A percentile compares a stretch with the other conserved stretches of the same genome.
Conservation (phyloP, 306 rosid genomes). For the Prunus armeniaca region DNA sequence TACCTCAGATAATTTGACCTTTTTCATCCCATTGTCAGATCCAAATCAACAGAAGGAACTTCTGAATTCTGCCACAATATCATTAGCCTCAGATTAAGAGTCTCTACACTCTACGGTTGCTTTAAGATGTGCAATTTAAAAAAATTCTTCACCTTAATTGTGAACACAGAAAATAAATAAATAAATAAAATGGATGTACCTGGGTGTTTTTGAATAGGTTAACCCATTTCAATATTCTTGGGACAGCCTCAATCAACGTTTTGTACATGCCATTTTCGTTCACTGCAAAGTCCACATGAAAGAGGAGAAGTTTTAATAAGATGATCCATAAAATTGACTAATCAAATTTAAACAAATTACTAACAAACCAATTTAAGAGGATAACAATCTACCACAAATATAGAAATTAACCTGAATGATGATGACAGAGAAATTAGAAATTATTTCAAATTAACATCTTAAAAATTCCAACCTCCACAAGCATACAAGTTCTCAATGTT, state of each 20-base stretch:
- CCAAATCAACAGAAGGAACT: constrained; percentile 60
- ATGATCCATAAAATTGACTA: constrained; percentile 12
- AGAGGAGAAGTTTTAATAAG: constrained; percentile 15
- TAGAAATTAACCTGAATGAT: not conserved
- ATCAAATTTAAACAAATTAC: constrained; percentile 3
- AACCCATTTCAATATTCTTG: constrained; percentile 73
- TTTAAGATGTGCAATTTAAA: not conserved
- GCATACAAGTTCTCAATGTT: constrained; percentile 86
- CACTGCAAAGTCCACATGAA: constrained; percentile 43
- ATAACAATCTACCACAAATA: not conserved
- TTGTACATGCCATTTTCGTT: constrained; percentile 59
- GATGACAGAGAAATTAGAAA: not conserved
- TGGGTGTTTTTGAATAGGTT: constrained; percentile 53
- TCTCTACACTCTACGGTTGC: not conserved
- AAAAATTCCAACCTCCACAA: constrained; percentile 60
- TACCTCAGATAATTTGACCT: constrained; percentile 77
- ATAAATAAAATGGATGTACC: constrained; percentile 39
- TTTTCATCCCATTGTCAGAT: constrained; percentile 47
- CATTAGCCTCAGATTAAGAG: not conserved
- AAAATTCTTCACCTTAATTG: not conserved
- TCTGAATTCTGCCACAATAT: constrained; percentile 46
- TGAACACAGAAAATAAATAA: constrained; percentile 2
- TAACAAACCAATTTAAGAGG: not conserved
- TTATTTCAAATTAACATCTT: not conserved
- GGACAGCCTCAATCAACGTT: constrained; percentile 67